Percentiles rank a stretch among this genome's conserved stretches.
phyloP scores from a whole-genome alignment of 306 rosid species.

The Malus sylvestris region DNA sequence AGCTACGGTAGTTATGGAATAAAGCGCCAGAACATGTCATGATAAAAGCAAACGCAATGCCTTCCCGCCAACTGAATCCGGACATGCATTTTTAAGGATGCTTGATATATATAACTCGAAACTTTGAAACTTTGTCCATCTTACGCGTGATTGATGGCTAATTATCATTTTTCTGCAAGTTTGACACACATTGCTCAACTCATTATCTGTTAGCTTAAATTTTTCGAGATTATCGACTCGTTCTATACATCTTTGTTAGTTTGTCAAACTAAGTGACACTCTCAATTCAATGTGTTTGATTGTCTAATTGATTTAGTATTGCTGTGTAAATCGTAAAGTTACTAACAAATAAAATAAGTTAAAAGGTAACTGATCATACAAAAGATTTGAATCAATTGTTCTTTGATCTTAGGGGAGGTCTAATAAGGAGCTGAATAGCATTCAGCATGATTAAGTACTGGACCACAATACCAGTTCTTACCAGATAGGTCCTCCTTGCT shows the following conservation, averaged over 20 bases:
- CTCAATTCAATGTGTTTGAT: background rate
- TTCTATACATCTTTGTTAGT: background rate
- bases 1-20: slow-evolving; percentile 14
- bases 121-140: background rate
- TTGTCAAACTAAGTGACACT: background rate
- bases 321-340: background rate
- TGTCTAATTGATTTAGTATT: background rate
- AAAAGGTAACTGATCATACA: background rate
- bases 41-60: background rate
- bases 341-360: background rate
- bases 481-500: background rate
- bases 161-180: background rate
- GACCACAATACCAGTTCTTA: background rate
- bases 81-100: background rate
- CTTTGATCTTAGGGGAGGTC: background rate
- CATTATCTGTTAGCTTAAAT: no score
- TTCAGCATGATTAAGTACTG: background rate
- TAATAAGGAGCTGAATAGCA: background rate
- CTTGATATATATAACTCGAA: background rate
- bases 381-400: background rate
- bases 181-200: background rate
- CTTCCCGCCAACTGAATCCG: slow-evolving; percentile 12
- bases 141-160: background rate
- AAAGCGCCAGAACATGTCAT: background rate
- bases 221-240: no score